A percentile compares a stretch with the other conserved stretches of the same genome.
Conservation (phyloP, 129 eudicot species). For the Artemisia argyi region DNA sequence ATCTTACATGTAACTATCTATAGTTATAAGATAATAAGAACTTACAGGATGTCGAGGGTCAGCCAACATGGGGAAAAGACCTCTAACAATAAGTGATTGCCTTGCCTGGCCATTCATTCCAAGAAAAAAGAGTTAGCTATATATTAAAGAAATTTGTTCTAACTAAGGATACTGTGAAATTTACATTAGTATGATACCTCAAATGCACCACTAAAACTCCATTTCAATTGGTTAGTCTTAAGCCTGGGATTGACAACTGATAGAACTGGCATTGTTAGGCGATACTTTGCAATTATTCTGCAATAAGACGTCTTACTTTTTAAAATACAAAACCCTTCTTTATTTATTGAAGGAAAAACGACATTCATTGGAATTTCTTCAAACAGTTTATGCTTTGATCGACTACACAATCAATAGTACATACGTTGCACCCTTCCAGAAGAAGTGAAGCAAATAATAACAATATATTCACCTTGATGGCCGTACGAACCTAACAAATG, state of each 20-base stretch:
- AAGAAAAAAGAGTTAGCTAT: neutral
- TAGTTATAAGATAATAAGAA: constrained; percentile 10
- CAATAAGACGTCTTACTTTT: constrained; percentile 3
- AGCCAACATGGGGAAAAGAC: constrained; percentile 96
- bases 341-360: no score
- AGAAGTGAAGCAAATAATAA: constrained; percentile 66
- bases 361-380: no score
- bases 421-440: constrained; percentile 72
- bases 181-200: constrained; percentile 40
- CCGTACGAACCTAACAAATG: constrained; percentile 52
- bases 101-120: constrained; percentile 63
- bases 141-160: neutral
- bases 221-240: constrained; percentile 55
- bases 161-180: neutral
- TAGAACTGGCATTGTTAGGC: constrained; percentile 74
- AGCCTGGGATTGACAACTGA: constrained; percentile 73
- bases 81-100: constrained; percentile 91
- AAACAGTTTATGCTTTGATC: neutral
- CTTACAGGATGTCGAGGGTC: constrained; percentile 98
- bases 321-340: no score
- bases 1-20: no score
- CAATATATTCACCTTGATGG: constrained; percentile 70
- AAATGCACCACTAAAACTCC: constrained; percentile 82
- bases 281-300: constrained; percentile 73
- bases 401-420: neutral